Conservation (phyloP, 225 moss, liverwort and hornwort species). For the Thuidium tamariscinum region DNA sequence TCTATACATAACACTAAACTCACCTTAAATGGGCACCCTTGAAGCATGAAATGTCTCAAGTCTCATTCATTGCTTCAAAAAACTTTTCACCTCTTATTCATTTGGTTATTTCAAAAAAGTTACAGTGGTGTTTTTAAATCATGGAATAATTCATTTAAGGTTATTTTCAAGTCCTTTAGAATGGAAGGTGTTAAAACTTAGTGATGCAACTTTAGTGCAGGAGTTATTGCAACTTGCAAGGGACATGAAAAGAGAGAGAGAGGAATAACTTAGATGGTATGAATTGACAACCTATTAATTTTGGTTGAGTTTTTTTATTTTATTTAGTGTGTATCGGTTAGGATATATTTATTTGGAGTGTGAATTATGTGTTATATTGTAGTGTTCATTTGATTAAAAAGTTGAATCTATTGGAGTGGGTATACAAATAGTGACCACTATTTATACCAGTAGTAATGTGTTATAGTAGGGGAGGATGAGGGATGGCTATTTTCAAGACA, state of each 20-base stretch:
- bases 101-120: background rate
- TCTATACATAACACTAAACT: background rate
- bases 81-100: fast-evolving
- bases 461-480: background rate
- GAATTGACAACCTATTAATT: background rate
- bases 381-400: no score
- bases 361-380: background rate
- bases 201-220: background rate
- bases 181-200: background rate
- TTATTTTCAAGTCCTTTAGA: fast-evolving
- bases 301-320: background rate
- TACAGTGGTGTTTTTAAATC: background rate
- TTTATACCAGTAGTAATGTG: no score
- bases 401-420: background rate
- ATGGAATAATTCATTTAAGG: background rate
- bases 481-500: background rate
- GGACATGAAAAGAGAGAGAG: fast-evolving
- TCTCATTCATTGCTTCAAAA: background rate
- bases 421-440: background rate
- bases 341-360: background rate
- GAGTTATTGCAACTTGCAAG: background rate
- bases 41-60: background rate
- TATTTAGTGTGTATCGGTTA: background rate
- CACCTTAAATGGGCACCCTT: background rate
- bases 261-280: background rate